Percentiles rank a stretch among this genome's conserved stretches.
These are phyloP conservation scores for Acanthamoeba triangularis DNA, from an alignment of 208 protist genomes.

Conservation along the genomic window DNA sequence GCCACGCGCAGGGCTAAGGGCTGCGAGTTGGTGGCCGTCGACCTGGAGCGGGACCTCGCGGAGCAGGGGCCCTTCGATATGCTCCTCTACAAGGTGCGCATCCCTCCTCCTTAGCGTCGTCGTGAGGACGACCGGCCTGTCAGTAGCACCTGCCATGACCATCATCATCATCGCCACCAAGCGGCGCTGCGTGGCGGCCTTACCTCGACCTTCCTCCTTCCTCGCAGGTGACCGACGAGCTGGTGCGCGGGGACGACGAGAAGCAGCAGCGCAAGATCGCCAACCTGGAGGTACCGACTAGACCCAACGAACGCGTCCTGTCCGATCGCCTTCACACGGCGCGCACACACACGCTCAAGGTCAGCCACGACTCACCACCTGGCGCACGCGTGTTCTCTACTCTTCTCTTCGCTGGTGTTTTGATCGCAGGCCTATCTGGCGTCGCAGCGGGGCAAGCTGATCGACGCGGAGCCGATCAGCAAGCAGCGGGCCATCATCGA, in stretches of 20 bases:
- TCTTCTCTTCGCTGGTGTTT: neutral
- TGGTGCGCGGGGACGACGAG: slow-evolving; percentile 39
- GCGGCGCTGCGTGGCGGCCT: too few species aligned
- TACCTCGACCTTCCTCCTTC: neutral
- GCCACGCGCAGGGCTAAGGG: neutral
- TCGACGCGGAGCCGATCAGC: slow-evolving; percentile 61
- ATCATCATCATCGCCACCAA: too few species aligned
- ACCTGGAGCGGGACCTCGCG: slow-evolving; percentile 22
- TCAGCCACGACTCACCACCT: neutral
- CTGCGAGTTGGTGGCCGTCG: slow-evolving; percentile 14
- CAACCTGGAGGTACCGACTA: slow-evolving; percentile 43
- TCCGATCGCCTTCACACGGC: too few species aligned
- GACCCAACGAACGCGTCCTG: neutral
- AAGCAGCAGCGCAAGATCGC: slow-evolving; percentile 33
- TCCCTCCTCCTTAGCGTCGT: neutral
- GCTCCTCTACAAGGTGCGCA: slow-evolving; percentile 64
- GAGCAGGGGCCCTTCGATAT: slow-evolving; percentile 68
- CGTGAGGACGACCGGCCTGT: neutral
- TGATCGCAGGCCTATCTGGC: neutral
- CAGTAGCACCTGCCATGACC: too few species aligned
- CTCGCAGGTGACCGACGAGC: slow-evolving; percentile 52
- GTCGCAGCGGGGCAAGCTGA: slow-evolving; percentile 5
- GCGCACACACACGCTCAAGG: neutral
- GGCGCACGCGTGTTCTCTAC: neutral
- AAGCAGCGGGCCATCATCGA: slow-evolving; percentile 72